Base-by-base conservation (phyloP, 495 filamentous ascomycete species). In the Xylaria longipes region DNA sequence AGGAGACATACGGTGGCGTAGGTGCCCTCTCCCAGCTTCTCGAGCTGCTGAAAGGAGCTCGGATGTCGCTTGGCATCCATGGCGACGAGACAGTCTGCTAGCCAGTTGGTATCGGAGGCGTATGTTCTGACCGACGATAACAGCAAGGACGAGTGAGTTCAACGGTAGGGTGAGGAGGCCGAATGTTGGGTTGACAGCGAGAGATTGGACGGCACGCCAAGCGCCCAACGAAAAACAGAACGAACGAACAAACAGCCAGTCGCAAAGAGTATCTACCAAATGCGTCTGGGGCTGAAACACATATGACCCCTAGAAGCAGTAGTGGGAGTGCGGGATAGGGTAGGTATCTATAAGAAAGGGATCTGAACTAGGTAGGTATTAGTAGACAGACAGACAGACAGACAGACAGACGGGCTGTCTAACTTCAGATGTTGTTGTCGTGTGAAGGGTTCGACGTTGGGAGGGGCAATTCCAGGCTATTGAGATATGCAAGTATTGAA, bases 21-120 rank as follows among this genome's bases (percentile, higher is more conserved):
- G 54, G 96, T 99, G 67, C 96, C 96, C 87, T 99, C 96, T 79
- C 96, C 96, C 72, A 99, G 86, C 91, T 97, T 98, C 83, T 98
- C 95, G 81, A 98, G 89, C 89, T 98, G 95, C 89, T 97, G 95
- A 84, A 98, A 98, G 62, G 94, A 97, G 83, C 92, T 97, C 61
- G 94, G 94, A 76, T 96, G 92, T 75, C 94, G 89, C 80, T 93
- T 91, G 75, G 92, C 92, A 82, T 97, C 94, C 94, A 97, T 97
- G 46, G 71, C 84, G 65, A 39, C 37, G 25, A 56, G 17, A n/a
- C 3, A 33, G 25, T 46, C 15, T 45, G 22, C 69, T 39, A 41
- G 66, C 41, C 65, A 52, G 73, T 71, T 12, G 73, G 70, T 70
- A 69, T 71, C 39, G 64, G 61, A 20, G 22, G 66, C 6, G 71